Percentiles rank a stretch among this genome's conserved stretches.
These are phyloP conservation scores for Aspergillus bombycis DNA, from an alignment of 2,329 filamentous ascomycete species.

Conservation along the genomic window DNA sequence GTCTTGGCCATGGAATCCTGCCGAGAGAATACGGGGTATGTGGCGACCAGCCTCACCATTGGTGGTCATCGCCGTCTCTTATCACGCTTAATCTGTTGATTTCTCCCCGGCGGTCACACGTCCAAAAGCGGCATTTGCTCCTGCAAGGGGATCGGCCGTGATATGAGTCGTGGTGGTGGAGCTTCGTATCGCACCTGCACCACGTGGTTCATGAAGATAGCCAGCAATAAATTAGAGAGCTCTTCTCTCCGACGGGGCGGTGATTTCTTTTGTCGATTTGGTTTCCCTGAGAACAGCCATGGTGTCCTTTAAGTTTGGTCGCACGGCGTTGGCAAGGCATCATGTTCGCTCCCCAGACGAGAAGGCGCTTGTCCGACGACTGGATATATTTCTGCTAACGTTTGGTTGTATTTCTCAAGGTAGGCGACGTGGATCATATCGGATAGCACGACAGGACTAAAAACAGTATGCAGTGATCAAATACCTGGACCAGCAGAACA, in stretches of 20 bases:
- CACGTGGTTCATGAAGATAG: not conserved
- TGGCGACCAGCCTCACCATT: not conserved
- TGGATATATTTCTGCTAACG: not conserved
- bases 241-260: not conserved
- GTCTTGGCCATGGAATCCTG: not conserved
- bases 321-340: not conserved
- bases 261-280: not conserved
- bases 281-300: not conserved
- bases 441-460: no score
- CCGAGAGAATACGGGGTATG: not conserved
- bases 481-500: not conserved
- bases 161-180: not conserved
- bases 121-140: not conserved
- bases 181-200: not conserved
- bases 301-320: not conserved
- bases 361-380: not conserved
- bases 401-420: not conserved
- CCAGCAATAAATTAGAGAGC: not conserved
- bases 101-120: not conserved
- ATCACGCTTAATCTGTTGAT: not conserved
- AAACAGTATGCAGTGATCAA: not conserved
- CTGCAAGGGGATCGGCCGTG: not conserved
- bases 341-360: not conserved
- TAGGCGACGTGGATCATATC: not conserved
- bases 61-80: not conserved